Base-by-base conservation (phyloP, 1,139 yeast species). In the Geotrichum restrictum region DNA sequence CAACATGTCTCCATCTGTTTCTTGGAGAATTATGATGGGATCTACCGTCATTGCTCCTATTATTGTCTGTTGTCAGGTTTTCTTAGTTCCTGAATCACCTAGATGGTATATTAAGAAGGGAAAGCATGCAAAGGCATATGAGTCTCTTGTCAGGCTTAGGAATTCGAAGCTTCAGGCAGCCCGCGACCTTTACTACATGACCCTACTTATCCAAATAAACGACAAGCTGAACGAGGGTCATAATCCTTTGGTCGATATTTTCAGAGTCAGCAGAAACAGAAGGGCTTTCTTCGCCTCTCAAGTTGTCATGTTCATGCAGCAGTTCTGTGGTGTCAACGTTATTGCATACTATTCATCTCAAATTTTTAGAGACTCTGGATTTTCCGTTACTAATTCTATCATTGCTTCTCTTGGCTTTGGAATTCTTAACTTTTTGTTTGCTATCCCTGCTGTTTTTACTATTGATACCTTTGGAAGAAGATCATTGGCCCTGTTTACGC, bases 361-460 rank as follows among this genome's bases (percentile, higher is more conserved):
- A 11, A 87, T 88, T 57, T 88, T 88, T 69, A 70, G 77, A 43
- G 76, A 82, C 49, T 81, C 91, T 22, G 83, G 85, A 37, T 84
- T 84, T 67, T 69, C 79, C 31, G 80, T 76, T 55, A 74, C 80
- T 51, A 74, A 78, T 56, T 82, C 95, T 0, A 70, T 88, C 64
- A 70, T 85, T 59, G 95, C 95, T 0, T 85, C 95, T 0, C 79
- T 91, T 80, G 96, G 96, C 7, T 87, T 83, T 62, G 96, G 95
- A 64, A 79, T 84, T 76, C 71, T 88, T 60, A 88, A 88, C 70
- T 85, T 85, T 67, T 67, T 83, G 19, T 87, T 88, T 71, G 95
- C 95, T 8, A 70, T 86, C 49, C 95, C 96, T 1, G 95, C 96
- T 0, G 78, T 88, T 62, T 81, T 81, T 67, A 83, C 93, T 49